Base-by-base conservation (phyloP, 495 filamentous ascomycete genomes). In the Ascodesmis nigricans region DNA sequence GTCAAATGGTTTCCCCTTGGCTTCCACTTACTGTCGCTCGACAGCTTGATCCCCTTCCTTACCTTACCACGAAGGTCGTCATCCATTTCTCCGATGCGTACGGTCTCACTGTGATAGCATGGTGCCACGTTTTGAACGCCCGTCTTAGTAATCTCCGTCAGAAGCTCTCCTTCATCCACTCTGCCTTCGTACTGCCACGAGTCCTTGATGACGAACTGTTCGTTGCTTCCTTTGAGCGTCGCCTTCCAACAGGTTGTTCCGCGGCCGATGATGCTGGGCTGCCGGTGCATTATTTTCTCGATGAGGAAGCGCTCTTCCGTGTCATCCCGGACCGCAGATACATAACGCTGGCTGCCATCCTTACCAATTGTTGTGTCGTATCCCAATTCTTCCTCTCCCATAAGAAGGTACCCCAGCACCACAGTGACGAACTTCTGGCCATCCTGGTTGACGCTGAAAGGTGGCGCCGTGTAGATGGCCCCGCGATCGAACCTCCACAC, bases 401-500 rank as follows among this genome's bases (percentile, higher is more conserved):
- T n/a, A n/a, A n/a, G n/a, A n/a, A n/a, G n/a, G n/a, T n/a, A n/a
- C n/a, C n/a, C n/a, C n/a, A n/a, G n/a, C n/a, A n/a, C n/a, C n/a
- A n/a, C n/a, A n/a, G n/a, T n/a, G n/a, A n/a, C n/a, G n/a, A n/a
- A n/a, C n/a, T n/a, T n/a, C n/a, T n/a, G n/a, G n/a, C n/a, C 23
- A 11, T 25, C 23, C 23, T 25, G 23, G 23, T 25, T 25, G 11
- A 25, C 23, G 23, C 23, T 25, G 23, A 25, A 25, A 25, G 23
- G 23, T 11, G 11, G 23, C 11, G 23, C 23, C 11, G 23, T 25
- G n/a, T n/a, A n/a, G n/a, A n/a, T n/a, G n/a, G n/a, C n/a, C n/a
- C 38, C 53, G 9, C 52, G 43, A 38, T 55, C 45, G 33, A 57
- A 55, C 10, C 53, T 39, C 52, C 47, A 57, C n/a, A 31, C 21